Percentiles rank a stretch among this genome's conserved stretches.
Evolutionary conservation across 1,284 basidiomycete genomes (phyloP).

Genomic region (Ganoderma sinense): DNA sequence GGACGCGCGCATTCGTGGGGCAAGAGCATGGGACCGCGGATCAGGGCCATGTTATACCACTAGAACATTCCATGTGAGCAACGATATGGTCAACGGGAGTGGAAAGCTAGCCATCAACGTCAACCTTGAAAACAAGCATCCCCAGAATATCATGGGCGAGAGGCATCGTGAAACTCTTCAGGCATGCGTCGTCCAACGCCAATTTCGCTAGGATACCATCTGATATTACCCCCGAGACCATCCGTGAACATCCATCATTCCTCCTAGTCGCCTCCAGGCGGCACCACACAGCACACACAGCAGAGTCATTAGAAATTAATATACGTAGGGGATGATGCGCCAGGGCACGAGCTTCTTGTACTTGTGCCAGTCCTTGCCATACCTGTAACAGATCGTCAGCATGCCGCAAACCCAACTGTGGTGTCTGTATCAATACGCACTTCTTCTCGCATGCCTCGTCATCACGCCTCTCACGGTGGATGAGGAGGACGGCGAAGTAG

Average conservation of each 20-base stretch:
- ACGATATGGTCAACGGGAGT: neutral
- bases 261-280: neutral
- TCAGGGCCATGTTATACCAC: too few relatives aligned
- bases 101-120: neutral
- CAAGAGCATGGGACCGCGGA: too few relatives aligned
- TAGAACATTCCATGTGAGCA: neutral
- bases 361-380: constrained; percentile 87
- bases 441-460: constrained; percentile 93
- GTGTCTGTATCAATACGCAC: constrained; percentile 50
- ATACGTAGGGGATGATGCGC: constrained; percentile 90
- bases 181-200: neutral
- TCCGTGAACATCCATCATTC: constrained; percentile 2
- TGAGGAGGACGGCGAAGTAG: constrained; percentile 91
- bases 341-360: constrained; percentile 88
- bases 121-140: neutral
- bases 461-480: constrained; percentile 92
- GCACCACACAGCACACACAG: neutral
- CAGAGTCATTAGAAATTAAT: constrained; percentile 46
- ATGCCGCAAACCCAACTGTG: constrained; percentile 8
- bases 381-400: constrained; percentile 46
- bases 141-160: neutral
- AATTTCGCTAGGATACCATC: neutral
- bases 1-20: too few relatives aligned
- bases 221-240: neutral
- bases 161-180: neutral